Base-by-base conservation (phyloP, 2,329 filamentous ascomycete species). In the Alternaria sp. region DNA sequence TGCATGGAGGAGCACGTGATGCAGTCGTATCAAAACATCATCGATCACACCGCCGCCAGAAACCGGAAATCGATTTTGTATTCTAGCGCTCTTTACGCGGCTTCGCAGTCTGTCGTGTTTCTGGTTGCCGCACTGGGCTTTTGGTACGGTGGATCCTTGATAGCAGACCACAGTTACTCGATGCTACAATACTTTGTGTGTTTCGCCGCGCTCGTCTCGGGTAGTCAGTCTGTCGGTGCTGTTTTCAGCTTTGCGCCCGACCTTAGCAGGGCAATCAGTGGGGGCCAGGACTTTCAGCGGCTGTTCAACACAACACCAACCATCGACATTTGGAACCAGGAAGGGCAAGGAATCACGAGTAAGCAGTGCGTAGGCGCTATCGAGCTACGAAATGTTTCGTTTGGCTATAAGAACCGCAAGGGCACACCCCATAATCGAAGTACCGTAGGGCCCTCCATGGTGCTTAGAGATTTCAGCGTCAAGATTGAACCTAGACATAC, bases 41-140 rank as follows among this genome's bases (percentile, higher is more conserved):
- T n/a, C n/a, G n/a, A n/a, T n/a, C n/a, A n/a, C n/a, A n/a, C n/a
- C n/a, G n/a, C n/a, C n/a, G n/a, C n/a, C n/a, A n/a, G n/a, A n/a
- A n/a, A n/a, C n/a, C n/a, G n/a, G n/a, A n/a, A n/a, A n/a, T n/a
- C n/a, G n/a, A n/a, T n/a, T n/a, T n/a, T n/a, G n/a, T n/a, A 34
- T 31, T 48, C 44, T 31, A 33, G 44, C 62, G 5, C 48, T 23
- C 24, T 31, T 46, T 4, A 62, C 61, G 39, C 52, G 92, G 92
- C 4, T 85, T 87, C 91, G 0, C 93, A 97, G 78, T 91, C 90
- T 0, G 80, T 94, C 58, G 86, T 91, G 64, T 96, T 96, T 80
- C 82, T 93, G 45, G 92, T 89, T 66, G 61, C 64, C 52, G 93
- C 93, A 0, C 86, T 97, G 4, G 92, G 90, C 2, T 97, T 97